Percentiles rank a stretch among this genome's conserved stretches.
Conservation (phyloP, 1,284 basidiomycete genomes). For the Moesziomyces parantarcticus region DNA sequence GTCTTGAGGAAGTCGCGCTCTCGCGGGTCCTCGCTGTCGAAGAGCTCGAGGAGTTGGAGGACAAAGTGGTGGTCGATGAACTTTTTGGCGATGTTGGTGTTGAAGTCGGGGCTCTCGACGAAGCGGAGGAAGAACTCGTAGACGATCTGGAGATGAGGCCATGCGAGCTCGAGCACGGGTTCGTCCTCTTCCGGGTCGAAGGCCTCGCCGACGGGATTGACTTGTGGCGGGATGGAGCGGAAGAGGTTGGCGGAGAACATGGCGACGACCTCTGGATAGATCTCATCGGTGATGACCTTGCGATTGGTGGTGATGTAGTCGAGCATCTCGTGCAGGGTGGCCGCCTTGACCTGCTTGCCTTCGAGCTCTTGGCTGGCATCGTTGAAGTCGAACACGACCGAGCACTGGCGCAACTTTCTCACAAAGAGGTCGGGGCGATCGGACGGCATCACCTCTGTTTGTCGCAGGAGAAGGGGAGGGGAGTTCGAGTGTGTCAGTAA, state of each 20-base stretch:
- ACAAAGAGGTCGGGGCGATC: constrained; percentile 93
- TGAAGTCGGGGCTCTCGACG: constrained; percentile 97
- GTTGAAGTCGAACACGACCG: constrained; percentile 98
- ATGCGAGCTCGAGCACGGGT: constrained; percentile 96
- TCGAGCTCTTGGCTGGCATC: constrained; percentile 94
- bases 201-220: constrained; percentile 96
- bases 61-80: constrained; percentile 98
- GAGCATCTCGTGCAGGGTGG: constrained; percentile 97
- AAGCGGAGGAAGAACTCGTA: constrained; percentile 99
- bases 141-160: constrained; percentile 99
- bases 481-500: not conserved
- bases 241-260: constrained; percentile 95
- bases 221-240: constrained; percentile 98
- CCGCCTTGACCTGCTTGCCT: constrained; percentile 98
- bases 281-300: constrained; percentile 92
- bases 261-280: constrained; percentile 98
- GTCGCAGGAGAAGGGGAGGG: not conserved
- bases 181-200: constrained; percentile 99
- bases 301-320: constrained; percentile 98
- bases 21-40: constrained; percentile 98
- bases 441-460: constrained; percentile 83
- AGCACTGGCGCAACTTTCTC: constrained; percentile 94
- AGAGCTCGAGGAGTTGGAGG: constrained; percentile 91
- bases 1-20: constrained; percentile 99
- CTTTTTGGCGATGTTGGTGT: constrained; percentile 95